Evolutionary conservation across 1,139 yeast species (phyloP), one percentile per base, ranked within the genome.

Genomic region (Ashbya aceris): DNA sequence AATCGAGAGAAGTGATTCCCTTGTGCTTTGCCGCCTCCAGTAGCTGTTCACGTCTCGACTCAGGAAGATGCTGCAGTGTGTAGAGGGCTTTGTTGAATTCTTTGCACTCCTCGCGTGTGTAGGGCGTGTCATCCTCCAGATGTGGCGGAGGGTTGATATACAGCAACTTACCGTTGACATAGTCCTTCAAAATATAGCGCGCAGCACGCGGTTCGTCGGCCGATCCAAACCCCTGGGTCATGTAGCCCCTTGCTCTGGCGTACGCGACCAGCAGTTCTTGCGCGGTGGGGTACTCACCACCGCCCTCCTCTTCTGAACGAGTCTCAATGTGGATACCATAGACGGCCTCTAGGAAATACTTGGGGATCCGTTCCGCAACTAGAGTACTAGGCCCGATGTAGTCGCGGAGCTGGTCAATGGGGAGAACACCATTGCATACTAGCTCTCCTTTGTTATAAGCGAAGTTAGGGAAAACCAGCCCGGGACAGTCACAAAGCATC

Each of bases 201-300:
- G 96, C 81, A 12, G 98, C 96, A 63, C 98, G 75, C 38, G 95
- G 80, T 63, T 89, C 95, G 70, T 93, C 99, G 4, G 98, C 97
- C 51, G 89, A 79, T 57, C 97, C 97, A 60, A 83, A 86, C 55
- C 95, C 95, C 62, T 91, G 96, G 0, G 96, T 84, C 95, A 87
- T 89, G 62, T 79, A 91, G 54, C 98, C 98, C 65, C 98, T 77
- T 1, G 97, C 94, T 66, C 95, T 75, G 5, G 97, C 98, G 61
- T 91, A 93, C 0, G 97, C 94, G 45, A 79, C 83, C 45, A 93
- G 73, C 36, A 93, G 66, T 61, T 93, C 97, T 56, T 84, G 80
- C 0, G 97, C 84, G 3, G 95, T 84, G 33, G 96, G 96, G 20
- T 71, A 63, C 11, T 50, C 50, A 14, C 95, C 96, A 49, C 96